phyloP scores from a whole-genome alignment of 257 asterid genomes.

The Solanum rostratum region DNA sequence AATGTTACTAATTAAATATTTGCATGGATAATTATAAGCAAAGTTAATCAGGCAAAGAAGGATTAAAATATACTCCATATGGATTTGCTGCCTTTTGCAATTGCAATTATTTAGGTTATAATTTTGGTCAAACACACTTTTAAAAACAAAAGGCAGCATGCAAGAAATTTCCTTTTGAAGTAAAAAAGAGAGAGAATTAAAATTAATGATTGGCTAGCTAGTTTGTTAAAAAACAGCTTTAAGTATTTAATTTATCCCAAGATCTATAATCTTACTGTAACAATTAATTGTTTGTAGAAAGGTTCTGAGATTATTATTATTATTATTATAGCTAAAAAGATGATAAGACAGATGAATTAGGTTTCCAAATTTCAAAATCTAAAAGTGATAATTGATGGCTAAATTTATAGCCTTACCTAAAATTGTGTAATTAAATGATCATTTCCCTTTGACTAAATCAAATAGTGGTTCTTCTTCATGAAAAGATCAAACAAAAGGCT shows the following conservation, averaged over 20 bases:
- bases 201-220: constrained; percentile 13
- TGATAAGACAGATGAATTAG: neutral
- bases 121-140: constrained; percentile 1
- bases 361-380: neutral
- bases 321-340: constrained; percentile 12
- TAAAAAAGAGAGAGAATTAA: neutral
- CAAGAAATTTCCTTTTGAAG: neutral
- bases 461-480: neutral
- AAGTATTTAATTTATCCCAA: neutral
- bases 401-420: neutral
- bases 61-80: neutral
- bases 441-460: neutral
- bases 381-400: constrained; percentile 10
- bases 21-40: neutral
- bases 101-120: constrained; percentile 18
- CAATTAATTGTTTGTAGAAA: neutral
- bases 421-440: neutral
- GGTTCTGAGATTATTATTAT: constrained; percentile 10
- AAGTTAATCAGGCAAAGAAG: neutral
- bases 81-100: constrained; percentile 2
- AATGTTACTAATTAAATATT: neutral
- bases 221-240: constrained; percentile 3
- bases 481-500: neutral
- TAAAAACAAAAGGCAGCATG: neutral
- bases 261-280: neutral